Base-by-base conservation (phyloP, 768 basidiomycete species). In the Trametes cinnabarina region DNA sequence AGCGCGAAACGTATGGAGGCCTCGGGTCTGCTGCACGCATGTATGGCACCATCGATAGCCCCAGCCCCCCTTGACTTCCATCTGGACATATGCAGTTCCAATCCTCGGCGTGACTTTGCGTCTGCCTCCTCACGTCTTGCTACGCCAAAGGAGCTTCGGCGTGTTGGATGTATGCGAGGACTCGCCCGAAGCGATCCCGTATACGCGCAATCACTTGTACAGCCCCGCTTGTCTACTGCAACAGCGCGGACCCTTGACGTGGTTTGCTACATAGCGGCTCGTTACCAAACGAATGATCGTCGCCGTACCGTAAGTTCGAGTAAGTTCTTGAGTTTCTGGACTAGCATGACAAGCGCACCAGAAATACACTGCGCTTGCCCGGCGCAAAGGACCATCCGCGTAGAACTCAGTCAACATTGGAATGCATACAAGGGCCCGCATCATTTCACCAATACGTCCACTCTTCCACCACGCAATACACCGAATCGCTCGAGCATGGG, bases 391-490 rank as follows among this genome's bases (percentile, higher is more conserved):
- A 17, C 22, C 41, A 42, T 28, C 32, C 41, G 11, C 19, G 9
- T 20, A n/a, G n/a, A n/a, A n/a, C n/a, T n/a, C n/a, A n/a, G 19
- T 19, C 14, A 30, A 15, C 26, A 28, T 47, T 12, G 32, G n/a
- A 12, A 40, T 22, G 15, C 34, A 5, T 39, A 25, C 44, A 14
- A 34, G 23, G 22, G 30, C 46, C 14, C n/a, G n/a, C n/a, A n/a
- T n/a, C 19, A 23, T 12, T 23, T 65, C 62, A 76, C 60, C 66
- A 83, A 67, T 77, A 84, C 15, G 74, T 79, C 77, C 81, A 88
- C 69, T 89, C 87, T 63, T 91, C 89, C 11, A 85, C 80, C 26
- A 89, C 77, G 66, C 89, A 91, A 63, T 87, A 85, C 34, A 77
- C 73, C 58, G 84, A 85, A 60, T 85, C 82, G 42, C 74, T 74